Percentiles rank a stretch among this genome's conserved stretches.
phyloP scores from a whole-genome alignment of 805 yeast genomes.

The Metahyphopichia silvanorum region DNA sequence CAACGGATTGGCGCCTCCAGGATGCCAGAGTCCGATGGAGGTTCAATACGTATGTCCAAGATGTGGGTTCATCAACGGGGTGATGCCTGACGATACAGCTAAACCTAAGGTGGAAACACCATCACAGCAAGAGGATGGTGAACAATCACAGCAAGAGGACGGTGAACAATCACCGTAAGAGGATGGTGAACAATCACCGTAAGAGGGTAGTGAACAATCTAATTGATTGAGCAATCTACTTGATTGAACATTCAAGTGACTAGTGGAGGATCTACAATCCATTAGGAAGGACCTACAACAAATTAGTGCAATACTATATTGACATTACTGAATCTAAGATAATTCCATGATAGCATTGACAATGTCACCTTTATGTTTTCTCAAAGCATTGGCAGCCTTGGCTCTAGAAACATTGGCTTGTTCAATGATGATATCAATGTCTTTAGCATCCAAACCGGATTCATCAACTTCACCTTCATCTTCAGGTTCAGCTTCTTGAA shows the following conservation, averaged over 20 bases:
- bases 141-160: constrained; percentile 2
- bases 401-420: constrained; percentile 88
- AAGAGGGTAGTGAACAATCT: too few species aligned
- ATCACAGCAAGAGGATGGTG: too few species aligned
- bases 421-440: constrained; percentile 81
- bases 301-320: too few species aligned
- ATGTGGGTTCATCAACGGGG: constrained; percentile 50
- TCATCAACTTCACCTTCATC: constrained; percentile 80
- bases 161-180: background rate
- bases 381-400: constrained; percentile 89
- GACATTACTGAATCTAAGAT: constrained; percentile 31
- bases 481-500: constrained; percentile 49
- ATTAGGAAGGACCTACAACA: too few species aligned
- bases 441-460: constrained; percentile 77
- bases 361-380: constrained; percentile 85
- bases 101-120: background rate
- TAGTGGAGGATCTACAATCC: too few species aligned
- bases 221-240: too few species aligned
- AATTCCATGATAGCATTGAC: constrained; percentile 94
- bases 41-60: constrained; percentile 62
- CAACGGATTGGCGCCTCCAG: constrained; percentile 82
- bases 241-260: too few species aligned
- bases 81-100: too few species aligned
- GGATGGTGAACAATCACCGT: too few species aligned
- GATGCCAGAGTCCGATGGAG: constrained; percentile 42